A percentile compares a stretch with the other conserved stretches of the same genome.
phyloP scores from a whole-genome alignment of 2,329 filamentous ascomycete species.

The Colletotrichum siamense region DNA sequence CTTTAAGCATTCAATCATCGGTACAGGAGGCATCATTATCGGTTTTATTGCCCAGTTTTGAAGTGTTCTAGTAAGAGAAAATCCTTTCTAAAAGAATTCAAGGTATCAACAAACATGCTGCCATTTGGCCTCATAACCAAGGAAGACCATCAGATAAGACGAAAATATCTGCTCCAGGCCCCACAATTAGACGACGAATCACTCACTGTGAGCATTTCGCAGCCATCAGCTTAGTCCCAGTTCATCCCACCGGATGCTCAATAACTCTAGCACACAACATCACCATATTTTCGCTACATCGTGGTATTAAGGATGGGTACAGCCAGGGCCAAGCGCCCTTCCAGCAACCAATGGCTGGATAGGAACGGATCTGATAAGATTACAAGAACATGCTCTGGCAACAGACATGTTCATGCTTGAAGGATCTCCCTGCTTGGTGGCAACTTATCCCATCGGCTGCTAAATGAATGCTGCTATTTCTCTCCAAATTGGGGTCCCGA shows the following conservation, averaged over 20 bases:
- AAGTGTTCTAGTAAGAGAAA: too few species aligned
- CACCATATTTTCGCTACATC: neutral
- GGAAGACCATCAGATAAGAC: neutral
- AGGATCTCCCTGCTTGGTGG: neutral
- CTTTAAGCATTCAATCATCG: too few species aligned
- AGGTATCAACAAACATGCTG: too few species aligned
- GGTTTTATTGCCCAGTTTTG: too few species aligned
- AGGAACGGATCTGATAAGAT: neutral
- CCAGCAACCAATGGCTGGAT: neutral
- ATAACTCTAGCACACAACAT: neutral
- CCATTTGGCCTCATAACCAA: too few species aligned
- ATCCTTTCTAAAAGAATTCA: too few species aligned
- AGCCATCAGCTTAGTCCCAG: neutral
- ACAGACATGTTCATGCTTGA: neutral
- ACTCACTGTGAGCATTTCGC: neutral
- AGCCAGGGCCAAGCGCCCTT: neutral
- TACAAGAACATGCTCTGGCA: neutral
- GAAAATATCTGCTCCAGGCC: neutral
- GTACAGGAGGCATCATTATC: too few species aligned
- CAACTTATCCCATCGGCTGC: neutral
- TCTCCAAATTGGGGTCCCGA: neutral
- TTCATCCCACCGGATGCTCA: neutral
- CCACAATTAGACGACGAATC: neutral
- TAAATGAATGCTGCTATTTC: neutral
- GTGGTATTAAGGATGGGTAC: neutral